phyloP scores from a whole-genome alignment of 2,329 filamentous ascomycete species.

The Fusarium sp. region DNA sequence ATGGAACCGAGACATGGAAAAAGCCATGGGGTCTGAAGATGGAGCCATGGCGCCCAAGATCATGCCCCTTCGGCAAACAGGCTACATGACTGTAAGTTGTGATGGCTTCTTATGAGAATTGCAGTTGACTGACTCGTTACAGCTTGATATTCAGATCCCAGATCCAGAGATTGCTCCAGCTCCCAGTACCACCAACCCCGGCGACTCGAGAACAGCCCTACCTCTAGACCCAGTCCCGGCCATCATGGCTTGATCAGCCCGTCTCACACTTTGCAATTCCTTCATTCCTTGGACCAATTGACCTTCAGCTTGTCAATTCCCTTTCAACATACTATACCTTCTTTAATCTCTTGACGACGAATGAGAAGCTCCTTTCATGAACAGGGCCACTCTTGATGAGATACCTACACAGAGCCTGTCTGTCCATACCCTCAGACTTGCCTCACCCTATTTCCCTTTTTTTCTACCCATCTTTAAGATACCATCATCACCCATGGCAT shows the following conservation, averaged over 20 bases:
- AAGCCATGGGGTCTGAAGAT: slow-evolving; percentile 63
- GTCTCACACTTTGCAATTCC: not conserved
- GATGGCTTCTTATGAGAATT: not conserved
- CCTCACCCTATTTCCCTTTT: slow-evolving; percentile 6
- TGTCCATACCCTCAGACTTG: slow-evolving; percentile 33
- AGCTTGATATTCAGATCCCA: slow-evolving; percentile 85
- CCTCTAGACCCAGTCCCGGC: slow-evolving; percentile 49
- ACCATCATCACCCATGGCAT: slow-evolving; percentile 46
- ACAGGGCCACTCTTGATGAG: slow-evolving; percentile 39
- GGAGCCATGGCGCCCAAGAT: slow-evolving; percentile 73
- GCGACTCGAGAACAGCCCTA: slow-evolving; percentile 51
- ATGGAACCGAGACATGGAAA: slow-evolving; percentile 83
- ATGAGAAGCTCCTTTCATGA: slow-evolving; percentile 42
- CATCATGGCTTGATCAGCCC: slow-evolving; percentile 35
- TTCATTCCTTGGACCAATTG: slow-evolving; percentile 22
- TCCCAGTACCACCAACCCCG: slow-evolving; percentile 56
- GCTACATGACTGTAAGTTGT: slow-evolving; percentile 81
- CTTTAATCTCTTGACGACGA: slow-evolving; percentile 44
- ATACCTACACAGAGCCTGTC: slow-evolving; percentile 32
- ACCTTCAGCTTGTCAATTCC: slow-evolving; percentile 14
- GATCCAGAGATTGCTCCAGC: slow-evolving; percentile 77
- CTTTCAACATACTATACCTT: slow-evolving; percentile 24
- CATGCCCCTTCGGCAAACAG: slow-evolving; percentile 82
- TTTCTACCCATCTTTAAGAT: slow-evolving; percentile 39
- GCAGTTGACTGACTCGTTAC: slow-evolving; percentile 15